Base-by-base conservation (phyloP, 192 early-diverging fungal species). In the Glomus cerebriforme region DNA sequence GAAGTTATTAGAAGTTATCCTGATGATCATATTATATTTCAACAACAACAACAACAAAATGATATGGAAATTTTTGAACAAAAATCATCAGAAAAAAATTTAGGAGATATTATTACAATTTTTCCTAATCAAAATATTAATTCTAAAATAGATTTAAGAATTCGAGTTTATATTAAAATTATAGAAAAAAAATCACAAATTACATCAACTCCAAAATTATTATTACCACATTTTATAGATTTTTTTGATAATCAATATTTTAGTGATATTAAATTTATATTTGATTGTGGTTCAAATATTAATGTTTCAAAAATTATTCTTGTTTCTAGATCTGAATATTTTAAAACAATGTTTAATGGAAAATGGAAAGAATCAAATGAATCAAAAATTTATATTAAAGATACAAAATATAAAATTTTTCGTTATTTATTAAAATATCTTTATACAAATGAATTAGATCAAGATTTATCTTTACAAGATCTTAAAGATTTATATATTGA, bases 261-360 rank as follows among this genome's bases (percentile, higher is more conserved):
- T 59, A 77, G 75, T 65, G 75, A 77, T 77, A 24, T 77, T 26
- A 24, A 47, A 31, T 77, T 77, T 43, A 77, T 34, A 54, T 77
- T 77, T 29, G 75, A 77, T 47, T 65, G 62, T 39, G 75, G 62
- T 39, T 43, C 22, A 26, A 19, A n/a, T 12, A 37, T 77, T 31
- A 65, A 65, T 27, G 75, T 35, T 15, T 54, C 49, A 59, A 49
- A 24, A 65, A 63, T 77, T 4, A 59, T 77, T 24, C 29, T 77
- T 5, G 75, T 62, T 24, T 59, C 75, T 43, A 77, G 75, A 45
- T 77, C 75, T 29, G 32, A 15, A 31, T 77, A 77, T 77, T 77
- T 77, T 65, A 54, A 77, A 24, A 77, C 24, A 27, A 59, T 77
- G 58, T 59, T 77, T 63, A 54, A 54, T 29, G 75, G 54, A 15